Percentiles rank a stretch among this genome's conserved stretches.
These are phyloP conservation scores for Salix koriyanagi DNA, from an alignment of 345 rosid species.

Conservation along the genomic window DNA sequence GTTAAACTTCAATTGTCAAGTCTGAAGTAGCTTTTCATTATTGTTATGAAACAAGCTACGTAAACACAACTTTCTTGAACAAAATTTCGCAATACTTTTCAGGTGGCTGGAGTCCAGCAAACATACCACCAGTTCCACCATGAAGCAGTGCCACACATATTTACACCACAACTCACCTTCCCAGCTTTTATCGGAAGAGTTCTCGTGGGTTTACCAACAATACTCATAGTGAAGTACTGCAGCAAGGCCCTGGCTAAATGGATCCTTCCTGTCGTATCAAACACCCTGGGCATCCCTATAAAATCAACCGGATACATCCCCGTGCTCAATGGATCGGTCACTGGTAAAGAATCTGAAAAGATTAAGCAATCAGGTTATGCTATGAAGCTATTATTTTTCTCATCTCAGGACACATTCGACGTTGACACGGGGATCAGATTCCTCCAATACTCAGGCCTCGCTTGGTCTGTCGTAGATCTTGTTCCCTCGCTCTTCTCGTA, in stretches of 20 bases:
- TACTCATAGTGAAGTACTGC: constrained; percentile 79
- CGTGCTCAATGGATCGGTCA: constrained; percentile 40
- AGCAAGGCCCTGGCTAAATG: constrained; percentile 89
- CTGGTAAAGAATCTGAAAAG: constrained; percentile 41
- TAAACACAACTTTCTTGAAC: neutral
- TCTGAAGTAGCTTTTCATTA: neutral
- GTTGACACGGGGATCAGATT: constrained; percentile 86
- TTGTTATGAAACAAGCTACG: neutral
- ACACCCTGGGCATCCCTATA: constrained; percentile 69
- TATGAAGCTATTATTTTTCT: constrained; percentile 46
- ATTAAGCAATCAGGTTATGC: constrained; percentile 49
- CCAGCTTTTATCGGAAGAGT: constrained; percentile 56
- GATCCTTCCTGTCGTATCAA: constrained; percentile 70
- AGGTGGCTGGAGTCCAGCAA: constrained; percentile 84
- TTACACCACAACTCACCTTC: constrained; percentile 45
- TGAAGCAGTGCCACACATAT: constrained; percentile 57
- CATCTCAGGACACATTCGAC: constrained; percentile 48
- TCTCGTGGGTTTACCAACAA: constrained; percentile 77
- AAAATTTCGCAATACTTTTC: constrained; percentile 9
- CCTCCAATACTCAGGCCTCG: constrained; percentile 88
- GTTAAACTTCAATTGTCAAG: neutral
- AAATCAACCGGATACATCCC: constrained; percentile 68
- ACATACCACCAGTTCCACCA: constrained; percentile 92
- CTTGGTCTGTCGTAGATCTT: constrained; percentile 95
- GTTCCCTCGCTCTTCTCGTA: constrained; percentile 67